phyloP scores from a whole-genome alignment of 352 stramenopile genomes.

The Phytopythium oedochilum region DNA sequence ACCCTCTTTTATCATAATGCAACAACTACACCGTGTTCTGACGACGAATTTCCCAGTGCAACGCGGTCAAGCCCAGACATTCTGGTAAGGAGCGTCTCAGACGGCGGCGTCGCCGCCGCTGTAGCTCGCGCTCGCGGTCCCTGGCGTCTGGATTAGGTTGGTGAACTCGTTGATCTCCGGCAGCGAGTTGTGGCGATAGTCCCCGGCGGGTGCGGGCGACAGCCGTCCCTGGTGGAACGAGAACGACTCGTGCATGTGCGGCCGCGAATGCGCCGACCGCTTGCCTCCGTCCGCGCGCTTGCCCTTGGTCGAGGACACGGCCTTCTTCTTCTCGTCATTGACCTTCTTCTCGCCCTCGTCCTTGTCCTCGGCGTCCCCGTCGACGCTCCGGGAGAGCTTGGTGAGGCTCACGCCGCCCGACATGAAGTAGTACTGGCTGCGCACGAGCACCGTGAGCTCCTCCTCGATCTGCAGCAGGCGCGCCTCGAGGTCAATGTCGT shows the following conservation, averaged over 20 bases:
- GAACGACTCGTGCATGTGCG: conserved; percentile 1
- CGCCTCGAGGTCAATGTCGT: conserved; percentile 78
- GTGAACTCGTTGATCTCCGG: conserved; percentile 77
- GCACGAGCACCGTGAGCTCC: conserved; percentile 74
- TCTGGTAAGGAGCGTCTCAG: too few relatives aligned
- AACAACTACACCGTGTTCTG: too few relatives aligned
- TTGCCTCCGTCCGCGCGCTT: not conserved
- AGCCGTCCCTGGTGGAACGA: conserved; percentile 72
- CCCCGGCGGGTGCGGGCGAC: conserved; percentile 27
- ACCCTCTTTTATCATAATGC: too few relatives aligned
- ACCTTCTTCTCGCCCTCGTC: not conserved
- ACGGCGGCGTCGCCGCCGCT: not conserved
- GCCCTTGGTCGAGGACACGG: too few relatives aligned
- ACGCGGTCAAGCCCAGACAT: too few relatives aligned
- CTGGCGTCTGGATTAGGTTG: conserved; percentile 37
- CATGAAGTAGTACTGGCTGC: conserved; percentile 80
- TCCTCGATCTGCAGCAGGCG: conserved; percentile 75
- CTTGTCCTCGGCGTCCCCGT: not conserved
- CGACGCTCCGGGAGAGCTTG: conserved; percentile 3
- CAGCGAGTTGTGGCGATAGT: conserved; percentile 40
- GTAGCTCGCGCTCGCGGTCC: conserved; percentile 5
- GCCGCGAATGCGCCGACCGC: too few relatives aligned
- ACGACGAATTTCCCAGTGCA: too few relatives aligned
- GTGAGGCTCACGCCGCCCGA: conserved; percentile 44
- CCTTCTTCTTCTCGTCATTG: not conserved